Base-by-base conservation (phyloP, 2,329 filamentous ascomycete species). In the Eutypella sp. region DNA sequence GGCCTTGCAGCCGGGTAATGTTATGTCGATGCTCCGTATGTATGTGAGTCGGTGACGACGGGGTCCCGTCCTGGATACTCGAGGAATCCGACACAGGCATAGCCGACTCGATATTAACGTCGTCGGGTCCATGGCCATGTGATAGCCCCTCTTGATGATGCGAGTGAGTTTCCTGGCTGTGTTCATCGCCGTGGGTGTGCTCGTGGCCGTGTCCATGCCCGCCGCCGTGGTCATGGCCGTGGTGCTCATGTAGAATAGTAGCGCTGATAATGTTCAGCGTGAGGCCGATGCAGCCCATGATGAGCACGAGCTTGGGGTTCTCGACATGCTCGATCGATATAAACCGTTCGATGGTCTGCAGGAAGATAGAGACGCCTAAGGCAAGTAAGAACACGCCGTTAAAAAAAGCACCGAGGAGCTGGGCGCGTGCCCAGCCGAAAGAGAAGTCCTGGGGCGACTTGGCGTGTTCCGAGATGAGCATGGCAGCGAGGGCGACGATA, bases 341-440 rank as follows among this genome's bases (percentile, higher is more conserved):
- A 57, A 88, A 88, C 29, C 85, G 72, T 63, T 90, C 84, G 42
- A 90, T 74, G 0, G 85, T 82, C 58, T 90, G 86, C 3, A 90
- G 67, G 27, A 85, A 75, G 41, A 90, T 87, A 61, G 84, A 88
- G 29, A 89, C 64, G 1, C 84, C 84, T 2, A 91, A 68, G 1
- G 84, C 85, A 15, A 89, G 64, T 1, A 91, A 73, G 47, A 91
- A 87, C 1, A 84, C 81, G 13, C 86, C 86, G 57, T 91, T 91
- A 73, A 90, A 91, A 64, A 91, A 91, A 19, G 85, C 84, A 5
- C 86, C 86, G 0, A 91, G 70, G 1, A 89, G 63, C n/a, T 79
- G 77, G 15, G 85, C 84, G 25, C 87, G 76, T 46, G 87, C 82
- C 85, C 85, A 90, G n/a, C 86, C 86, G 54, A 87, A 90, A 0